Evolutionary conservation across 352 stramenopile species (phyloP), one percentile per base, ranked within the genome.

Genomic region (Phytophthora macrochlamydospora): DNA sequence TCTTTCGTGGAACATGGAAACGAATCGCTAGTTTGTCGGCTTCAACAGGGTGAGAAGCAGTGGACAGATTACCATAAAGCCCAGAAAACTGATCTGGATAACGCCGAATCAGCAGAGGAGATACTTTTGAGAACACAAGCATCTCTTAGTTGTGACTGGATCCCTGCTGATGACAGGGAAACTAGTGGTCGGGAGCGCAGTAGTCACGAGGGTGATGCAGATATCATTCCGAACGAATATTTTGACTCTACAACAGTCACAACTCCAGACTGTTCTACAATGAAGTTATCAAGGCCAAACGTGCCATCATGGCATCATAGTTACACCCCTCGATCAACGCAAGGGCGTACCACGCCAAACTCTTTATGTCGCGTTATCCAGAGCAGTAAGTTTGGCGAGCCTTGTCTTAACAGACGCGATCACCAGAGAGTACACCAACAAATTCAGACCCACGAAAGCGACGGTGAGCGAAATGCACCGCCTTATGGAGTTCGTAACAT

Each of bases 51-150:
- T n/a, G 48, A 60, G 12, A 7, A 7, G 0, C 38, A 29, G 7
- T 69, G 51, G 60, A n/a, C 6, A 1, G 66, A 74, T 45, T 70
- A 56, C 46, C 35, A 67, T 32, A 38, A 24, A 7, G 24, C 66
- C 3, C 35, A 61, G 3, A 18, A 50, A 2, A 43, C 7, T 51
- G 9, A 42, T 28, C 11, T 31, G 14, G 6, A 8, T 32, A 33
- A 63, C 1, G 44, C 31, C 0, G 60, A 69, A 44, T 57, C 51
- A 14, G 24, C 5, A 8, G 66, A 66, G 11, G 43, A 49, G 1
- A 6, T 51, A 2, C 9, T 69, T 14, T 7, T 69, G 2, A 44
- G 44, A 32, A 69, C 60, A 0, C 35, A 59, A 32, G 52, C 45
- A 0, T 18, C 46, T 18, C 8, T 28, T 8, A 60, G 24, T 57